Percentiles rank a stretch among this genome's conserved stretches.
Evolutionary conservation across 208 protist species (phyloP).

Genomic region (Wallacemonas collosoma): DNA sequence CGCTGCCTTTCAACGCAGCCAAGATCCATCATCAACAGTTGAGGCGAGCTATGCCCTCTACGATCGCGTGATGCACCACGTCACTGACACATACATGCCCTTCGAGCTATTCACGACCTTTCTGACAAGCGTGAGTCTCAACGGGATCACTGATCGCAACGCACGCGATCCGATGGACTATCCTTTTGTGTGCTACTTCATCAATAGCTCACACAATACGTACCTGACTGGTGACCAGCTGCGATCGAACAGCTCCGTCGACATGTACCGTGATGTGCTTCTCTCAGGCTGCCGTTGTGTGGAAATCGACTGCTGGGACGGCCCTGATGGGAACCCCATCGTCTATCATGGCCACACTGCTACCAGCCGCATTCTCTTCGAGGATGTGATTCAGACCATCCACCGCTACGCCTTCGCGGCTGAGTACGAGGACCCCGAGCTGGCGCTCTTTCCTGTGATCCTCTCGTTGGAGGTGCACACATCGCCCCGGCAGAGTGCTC

Average conservation of each 20-base stretch:
- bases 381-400: conserved; percentile 51
- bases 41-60: conserved; percentile 8
- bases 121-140: conserved; percentile 21
- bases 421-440: conserved; percentile 12
- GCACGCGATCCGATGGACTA: conserved; percentile 47
- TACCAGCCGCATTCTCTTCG: conserved; percentile 67
- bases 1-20: conserved; percentile 31
- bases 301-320: conserved; percentile 73
- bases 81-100: conserved; percentile 13
- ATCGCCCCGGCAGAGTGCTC: conserved; percentile 30
- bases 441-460: conserved; percentile 54
- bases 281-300: conserved; percentile 59
- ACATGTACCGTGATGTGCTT: conserved; percentile 55
- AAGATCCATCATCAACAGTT: background rate
- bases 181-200: conserved; percentile 71
- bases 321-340: conserved; percentile 53
- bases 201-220: conserved; percentile 93
- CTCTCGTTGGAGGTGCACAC: conserved; percentile 73
- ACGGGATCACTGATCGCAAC: conserved; percentile 27
- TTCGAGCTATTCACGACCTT: conserved; percentile 32
- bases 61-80: conserved; percentile 16
- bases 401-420: conserved; percentile 48
- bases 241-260: conserved; percentile 31
- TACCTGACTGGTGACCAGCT: conserved; percentile 93
- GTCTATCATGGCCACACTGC: conserved; percentile 70